Conservation (phyloP, 2,329 filamentous ascomycete genomes). For the Ophiocordyceps camponoti-saundersi region DNA sequence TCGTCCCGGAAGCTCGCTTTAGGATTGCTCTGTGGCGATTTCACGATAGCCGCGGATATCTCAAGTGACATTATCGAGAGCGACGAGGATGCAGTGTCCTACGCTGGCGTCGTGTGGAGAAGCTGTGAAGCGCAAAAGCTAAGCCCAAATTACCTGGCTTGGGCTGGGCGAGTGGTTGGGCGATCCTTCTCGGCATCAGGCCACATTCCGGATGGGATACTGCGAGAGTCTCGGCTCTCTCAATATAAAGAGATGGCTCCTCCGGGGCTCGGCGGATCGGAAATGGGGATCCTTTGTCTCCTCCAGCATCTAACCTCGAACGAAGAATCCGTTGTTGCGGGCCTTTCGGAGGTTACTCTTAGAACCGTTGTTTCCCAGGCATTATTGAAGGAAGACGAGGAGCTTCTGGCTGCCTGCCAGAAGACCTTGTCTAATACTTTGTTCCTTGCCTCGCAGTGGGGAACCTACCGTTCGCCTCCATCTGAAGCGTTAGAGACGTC, state of each 20-base stretch:
- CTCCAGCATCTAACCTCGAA: constrained; percentile 45
- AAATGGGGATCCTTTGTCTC: constrained; percentile 42
- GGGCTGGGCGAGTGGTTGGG: constrained; percentile 75
- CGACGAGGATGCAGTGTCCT: constrained; percentile 44
- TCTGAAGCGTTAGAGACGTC: constrained; percentile 23
- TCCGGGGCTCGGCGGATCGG: constrained; percentile 36
- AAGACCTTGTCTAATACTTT: constrained; percentile 34
- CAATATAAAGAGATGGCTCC: constrained; percentile 29
- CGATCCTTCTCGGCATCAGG: constrained; percentile 68
- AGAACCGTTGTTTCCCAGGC: constrained; percentile 39
- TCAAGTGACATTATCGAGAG: constrained; percentile 48
- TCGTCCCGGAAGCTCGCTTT: constrained; percentile 55
- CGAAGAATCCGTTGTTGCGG: constrained; percentile 35
- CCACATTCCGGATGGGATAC: constrained; percentile 40
- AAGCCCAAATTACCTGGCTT: constrained; percentile 56
- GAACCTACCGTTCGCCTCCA: constrained; percentile 33
- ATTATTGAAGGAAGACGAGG: constrained; percentile 25
- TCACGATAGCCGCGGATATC: constrained; percentile 32
- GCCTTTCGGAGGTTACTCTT: constrained; percentile 43
- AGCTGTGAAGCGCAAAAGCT: constrained; percentile 50
- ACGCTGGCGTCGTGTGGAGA: constrained; percentile 56
- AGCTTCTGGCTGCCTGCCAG: constrained; percentile 31
- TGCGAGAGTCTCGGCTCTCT: constrained; percentile 40
- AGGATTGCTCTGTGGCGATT: constrained; percentile 57
- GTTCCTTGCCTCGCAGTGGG: constrained; percentile 38